Conservation (phyloP, 768 basidiomycete species). For the Suillus alpinus region DNA sequence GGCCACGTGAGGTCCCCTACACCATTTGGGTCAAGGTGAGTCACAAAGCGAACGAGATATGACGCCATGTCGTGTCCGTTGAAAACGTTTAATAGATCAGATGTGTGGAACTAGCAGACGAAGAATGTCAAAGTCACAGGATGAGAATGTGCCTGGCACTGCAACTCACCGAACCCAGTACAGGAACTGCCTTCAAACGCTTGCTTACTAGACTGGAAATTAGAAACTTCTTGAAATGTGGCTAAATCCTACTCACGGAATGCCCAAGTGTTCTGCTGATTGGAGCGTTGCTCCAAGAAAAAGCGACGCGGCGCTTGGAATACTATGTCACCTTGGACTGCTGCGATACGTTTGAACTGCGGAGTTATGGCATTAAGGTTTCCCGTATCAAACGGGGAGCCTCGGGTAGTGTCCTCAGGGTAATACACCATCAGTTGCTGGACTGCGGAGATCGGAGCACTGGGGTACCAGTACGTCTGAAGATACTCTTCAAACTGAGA, state of each 20-base stretch:
- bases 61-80: constrained; percentile 40
- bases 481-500: constrained; percentile 31
- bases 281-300: constrained; percentile 38
- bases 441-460: constrained; percentile 20
- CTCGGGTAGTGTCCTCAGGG: constrained; percentile 38
- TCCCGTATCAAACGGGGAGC: constrained; percentile 54
- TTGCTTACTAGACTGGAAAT: constrained; percentile 36
- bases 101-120: constrained; percentile 36
- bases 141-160: background rate
- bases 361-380: constrained; percentile 41
- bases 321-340: constrained; percentile 47
- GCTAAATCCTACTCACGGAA: constrained; percentile 10
- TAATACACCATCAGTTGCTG: constrained; percentile 31
- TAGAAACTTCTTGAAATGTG: background rate
- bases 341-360: constrained; percentile 50
- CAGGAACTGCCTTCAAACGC: constrained; percentile 40
- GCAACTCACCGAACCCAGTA: constrained; percentile 42
- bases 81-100: constrained; percentile 43
- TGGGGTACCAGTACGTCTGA: constrained; percentile 26
- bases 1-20: constrained; percentile 41
- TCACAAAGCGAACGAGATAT: constrained; percentile 24
- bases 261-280: constrained; percentile 40
- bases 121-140: background rate
- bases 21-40: constrained; percentile 39
- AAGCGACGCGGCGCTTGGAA: constrained; percentile 51